These are phyloP conservation scores for Phaeoacremonium minimum DNA, from an alignment of 2,329 filamentous ascomycete genomes.

Conservation along the genomic window DNA sequence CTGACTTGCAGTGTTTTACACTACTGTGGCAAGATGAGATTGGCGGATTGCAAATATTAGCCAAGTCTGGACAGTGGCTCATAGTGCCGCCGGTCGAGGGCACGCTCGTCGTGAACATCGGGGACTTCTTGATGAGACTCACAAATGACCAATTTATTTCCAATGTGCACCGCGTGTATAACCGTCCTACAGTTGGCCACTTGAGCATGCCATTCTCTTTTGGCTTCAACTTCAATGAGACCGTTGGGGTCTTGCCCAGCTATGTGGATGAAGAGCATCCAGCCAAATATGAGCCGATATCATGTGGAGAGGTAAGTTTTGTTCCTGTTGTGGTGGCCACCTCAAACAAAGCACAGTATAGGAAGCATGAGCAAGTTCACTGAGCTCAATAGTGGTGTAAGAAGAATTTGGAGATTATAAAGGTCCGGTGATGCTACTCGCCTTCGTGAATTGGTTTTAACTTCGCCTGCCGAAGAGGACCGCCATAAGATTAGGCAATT, in stretches of 20 bases:
- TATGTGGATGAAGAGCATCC: slow-evolving; percentile 40
- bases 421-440: too few species aligned
- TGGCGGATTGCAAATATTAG: slow-evolving; percentile 36
- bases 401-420: too few species aligned
- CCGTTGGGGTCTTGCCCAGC: slow-evolving; percentile 40
- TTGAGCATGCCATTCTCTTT: slow-evolving; percentile 55
- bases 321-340: too few species aligned
- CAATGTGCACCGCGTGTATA: slow-evolving; percentile 47
- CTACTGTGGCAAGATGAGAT: slow-evolving; percentile 40
- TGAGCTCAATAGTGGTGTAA: too few species aligned
- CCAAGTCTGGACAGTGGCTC: slow-evolving; percentile 37
- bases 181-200: slow-evolving; percentile 31
- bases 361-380: too few species aligned
- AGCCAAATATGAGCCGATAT: too few species aligned
- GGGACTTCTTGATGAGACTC: slow-evolving; percentile 58
- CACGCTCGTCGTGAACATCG: slow-evolving; percentile 82
- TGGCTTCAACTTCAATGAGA: slow-evolving; percentile 47
- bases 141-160: slow-evolving; percentile 42
- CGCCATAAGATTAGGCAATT: too few species aligned
- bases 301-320: too few species aligned
- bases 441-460: too few species aligned
- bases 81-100: slow-evolving; percentile 61
- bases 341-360: too few species aligned
- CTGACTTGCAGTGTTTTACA: slow-evolving; percentile 42
- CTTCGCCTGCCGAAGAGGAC: too few species aligned